Conservation (phyloP, 306 rosid genomes). For the Canavalia ensiformis region DNA sequence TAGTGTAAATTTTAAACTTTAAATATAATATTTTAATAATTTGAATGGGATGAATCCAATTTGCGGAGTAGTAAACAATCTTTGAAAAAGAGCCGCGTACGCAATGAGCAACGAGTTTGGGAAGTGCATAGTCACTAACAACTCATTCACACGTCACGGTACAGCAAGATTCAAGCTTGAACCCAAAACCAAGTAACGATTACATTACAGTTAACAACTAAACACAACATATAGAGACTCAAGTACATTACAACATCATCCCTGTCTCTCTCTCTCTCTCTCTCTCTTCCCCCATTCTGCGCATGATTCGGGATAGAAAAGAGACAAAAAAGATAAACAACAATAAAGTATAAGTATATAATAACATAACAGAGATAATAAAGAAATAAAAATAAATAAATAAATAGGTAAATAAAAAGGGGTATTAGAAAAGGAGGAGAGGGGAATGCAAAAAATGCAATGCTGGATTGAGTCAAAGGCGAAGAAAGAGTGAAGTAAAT, state of each 20-base stretch:
- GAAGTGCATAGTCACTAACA: not conserved
- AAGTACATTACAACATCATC: not conserved
- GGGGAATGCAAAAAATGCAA: not conserved
- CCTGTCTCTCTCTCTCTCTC: not conserved
- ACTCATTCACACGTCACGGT: conserved; percentile 8
- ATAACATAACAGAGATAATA: not conserved
- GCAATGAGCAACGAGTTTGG: not conserved
- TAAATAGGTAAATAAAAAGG: not conserved
- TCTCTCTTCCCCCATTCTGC: no score
- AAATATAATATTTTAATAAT: no score
- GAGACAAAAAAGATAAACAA: not conserved
- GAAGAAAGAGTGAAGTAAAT: conserved; percentile 32
- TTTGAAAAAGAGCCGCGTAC: not conserved
- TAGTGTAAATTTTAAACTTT: no score
- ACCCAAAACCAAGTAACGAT: not conserved
- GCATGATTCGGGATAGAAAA: not conserved
- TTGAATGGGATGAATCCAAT: no score
- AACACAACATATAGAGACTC: not conserved
- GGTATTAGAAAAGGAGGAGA: not conserved
- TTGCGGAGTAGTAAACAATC: no score
- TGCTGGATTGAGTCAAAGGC: conserved; percentile 49
- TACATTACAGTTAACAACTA: not conserved
- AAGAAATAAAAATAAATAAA: not conserved
- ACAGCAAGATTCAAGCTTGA: conserved; percentile 13
- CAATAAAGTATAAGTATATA: not conserved